Conservation (phyloP, 2,329 filamentous ascomycete species). For the Triangularia setosa region DNA sequence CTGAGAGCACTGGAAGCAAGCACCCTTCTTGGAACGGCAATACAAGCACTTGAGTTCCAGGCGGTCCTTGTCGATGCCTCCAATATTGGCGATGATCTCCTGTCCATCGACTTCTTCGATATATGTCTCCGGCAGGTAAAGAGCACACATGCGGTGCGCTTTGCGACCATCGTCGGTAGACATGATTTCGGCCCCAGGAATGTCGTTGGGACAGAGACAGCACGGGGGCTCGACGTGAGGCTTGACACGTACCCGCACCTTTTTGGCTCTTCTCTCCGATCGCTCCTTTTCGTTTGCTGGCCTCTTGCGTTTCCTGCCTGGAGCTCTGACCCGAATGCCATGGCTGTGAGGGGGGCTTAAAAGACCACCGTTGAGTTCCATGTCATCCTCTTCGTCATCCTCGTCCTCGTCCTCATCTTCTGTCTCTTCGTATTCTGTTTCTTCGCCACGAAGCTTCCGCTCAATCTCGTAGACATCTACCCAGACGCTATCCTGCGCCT, state of each 20-base stretch:
- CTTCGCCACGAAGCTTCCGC: constrained; percentile 85
- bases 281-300: constrained; percentile 36
- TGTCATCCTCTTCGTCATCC: constrained; percentile 59
- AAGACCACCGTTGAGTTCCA: constrained; percentile 54
- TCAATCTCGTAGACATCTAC: constrained; percentile 96
- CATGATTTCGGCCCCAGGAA: constrained; percentile 75
- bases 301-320: constrained; percentile 66
- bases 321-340: constrained; percentile 61
- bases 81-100: constrained; percentile 73
- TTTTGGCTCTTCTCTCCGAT: constrained; percentile 62
- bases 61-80: constrained; percentile 79
- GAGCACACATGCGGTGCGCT: constrained; percentile 82
- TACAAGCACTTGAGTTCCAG: constrained; percentile 91
- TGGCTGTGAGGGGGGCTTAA: constrained; percentile 76
- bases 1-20: constrained; percentile 93
- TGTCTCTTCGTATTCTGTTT: constrained; percentile 77
- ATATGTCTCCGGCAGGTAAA: constrained; percentile 89
- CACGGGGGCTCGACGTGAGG: constrained; percentile 73
- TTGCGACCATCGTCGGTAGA: constrained; percentile 82
- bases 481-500: constrained; percentile 96
- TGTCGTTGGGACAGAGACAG: constrained; percentile 86
- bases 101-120: constrained; percentile 68
- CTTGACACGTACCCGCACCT: constrained; percentile 71
- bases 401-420: constrained; percentile 68
- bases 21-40: constrained; percentile 90